Evolutionary conservation across 2,329 filamentous ascomycete genomes (phyloP).

Genomic region (Bisporella sp.): DNA sequence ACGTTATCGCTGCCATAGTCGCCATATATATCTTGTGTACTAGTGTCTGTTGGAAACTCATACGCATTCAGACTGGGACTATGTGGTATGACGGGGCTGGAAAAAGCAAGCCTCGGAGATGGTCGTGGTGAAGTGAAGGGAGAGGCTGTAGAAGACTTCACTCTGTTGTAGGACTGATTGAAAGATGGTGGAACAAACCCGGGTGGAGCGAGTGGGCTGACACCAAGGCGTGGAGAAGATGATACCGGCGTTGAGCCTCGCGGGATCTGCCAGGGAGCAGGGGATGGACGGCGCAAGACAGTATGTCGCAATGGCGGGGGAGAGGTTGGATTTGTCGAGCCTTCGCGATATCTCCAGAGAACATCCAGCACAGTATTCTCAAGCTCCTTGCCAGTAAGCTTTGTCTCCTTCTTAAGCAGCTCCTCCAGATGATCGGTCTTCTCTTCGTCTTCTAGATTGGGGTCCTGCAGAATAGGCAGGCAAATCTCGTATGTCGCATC

Average conservation of each 20-base stretch:
- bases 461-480: slow-evolving; percentile 79
- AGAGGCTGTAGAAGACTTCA: slow-evolving; percentile 73
- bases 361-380: slow-evolving; percentile 89
- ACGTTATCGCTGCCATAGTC: slow-evolving; percentile 92
- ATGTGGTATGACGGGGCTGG: slow-evolving; percentile 85
- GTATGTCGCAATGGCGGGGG: slow-evolving; percentile 84
- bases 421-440: slow-evolving; percentile 90
- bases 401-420: slow-evolving; percentile 72
- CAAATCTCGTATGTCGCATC: slow-evolving; percentile 91
- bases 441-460: slow-evolving; percentile 82
- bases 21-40: slow-evolving; percentile 77
- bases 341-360: slow-evolving; percentile 75
- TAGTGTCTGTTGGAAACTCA: slow-evolving; percentile 80
- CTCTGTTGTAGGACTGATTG: slow-evolving; percentile 65
- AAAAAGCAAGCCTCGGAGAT: slow-evolving; percentile 83
- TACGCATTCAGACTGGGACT: slow-evolving; percentile 93
- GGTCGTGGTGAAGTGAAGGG: slow-evolving; percentile 92
- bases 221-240: slow-evolving; percentile 73
- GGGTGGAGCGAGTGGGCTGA: slow-evolving; percentile 77
- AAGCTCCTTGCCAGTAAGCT: slow-evolving; percentile 65
- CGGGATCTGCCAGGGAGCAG: slow-evolving; percentile 82
- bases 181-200: slow-evolving; percentile 77
- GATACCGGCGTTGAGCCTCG: slow-evolving; percentile 70
- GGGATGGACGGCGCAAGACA: slow-evolving; percentile 82
- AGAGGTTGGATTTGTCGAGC: slow-evolving; percentile 58